Evolutionary conservation across 2,329 filamentous ascomycete species (phyloP), one percentile per base, ranked within the genome.

Genomic region (Aspergillus fructus): DNA sequence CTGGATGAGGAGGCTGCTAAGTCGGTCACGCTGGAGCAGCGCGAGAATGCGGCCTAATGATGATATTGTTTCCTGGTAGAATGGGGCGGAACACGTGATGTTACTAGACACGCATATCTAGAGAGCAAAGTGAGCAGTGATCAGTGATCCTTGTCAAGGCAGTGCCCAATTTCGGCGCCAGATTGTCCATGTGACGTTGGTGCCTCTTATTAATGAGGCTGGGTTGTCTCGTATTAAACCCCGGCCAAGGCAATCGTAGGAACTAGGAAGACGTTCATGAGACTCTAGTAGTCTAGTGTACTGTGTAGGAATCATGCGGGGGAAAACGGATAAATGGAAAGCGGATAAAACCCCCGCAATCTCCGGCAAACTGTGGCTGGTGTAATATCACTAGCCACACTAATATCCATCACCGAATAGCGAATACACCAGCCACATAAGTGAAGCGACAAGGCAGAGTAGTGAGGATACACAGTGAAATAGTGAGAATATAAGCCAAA

Each of bases 1-100:
- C 34, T 72, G 49, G 72, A 74, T 39, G 63, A 68, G 3, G 72
- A 74, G 62, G 62, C 61, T 33, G 70, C 67, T 8, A 70, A 70
- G 53, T 34, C 58, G 6, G 40, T 45, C 21, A 45, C 23, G 8
- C 30, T 59, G 27, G 41, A 48, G 23, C 55, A 47, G 27, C 42
- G n/a, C 3, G 55, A 52, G 24, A 17, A 42, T 52, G 55, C n/a
- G 40, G 42, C 42, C 19, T 21, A 39, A 30, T n/a, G 40, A 30
- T 30, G 9, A 30, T 9, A 30, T 11, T 30, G n/a, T 5, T 51
- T 8, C 7, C 4, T 42, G 34, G 6, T 23, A 5, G 2, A 12
- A n/a, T 23, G 37, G 23, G 7, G 12, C 23, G 13, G 48, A 42
- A 30, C 27, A 27, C 34, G 24, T 42, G 52, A 49, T 24, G 39